Evolutionary conservation across 352 stramenopile species (phyloP).

Genomic region (Globisporangium cylindrosporum): DNA sequence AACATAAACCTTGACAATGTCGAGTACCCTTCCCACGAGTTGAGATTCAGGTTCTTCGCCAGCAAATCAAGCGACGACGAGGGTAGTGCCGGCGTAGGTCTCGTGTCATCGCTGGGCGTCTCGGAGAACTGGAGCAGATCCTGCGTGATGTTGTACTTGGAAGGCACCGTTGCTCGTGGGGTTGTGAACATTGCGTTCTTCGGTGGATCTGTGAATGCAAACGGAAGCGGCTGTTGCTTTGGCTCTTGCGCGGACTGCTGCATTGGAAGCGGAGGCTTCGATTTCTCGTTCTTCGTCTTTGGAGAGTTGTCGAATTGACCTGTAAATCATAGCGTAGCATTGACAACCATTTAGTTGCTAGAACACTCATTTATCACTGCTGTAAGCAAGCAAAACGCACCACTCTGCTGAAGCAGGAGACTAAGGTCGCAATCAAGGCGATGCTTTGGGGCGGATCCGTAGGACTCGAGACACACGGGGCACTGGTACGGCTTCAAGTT

Average conservation of each 20-base stretch:
- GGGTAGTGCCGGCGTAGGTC: conserved; percentile 18
- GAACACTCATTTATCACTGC: not conserved
- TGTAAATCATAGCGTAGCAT: not conserved
- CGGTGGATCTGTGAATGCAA: conserved; percentile 18
- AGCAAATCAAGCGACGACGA: conserved; percentile 28
- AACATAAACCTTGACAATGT: conserved; percentile 70
- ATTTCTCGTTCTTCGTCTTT: not conserved
- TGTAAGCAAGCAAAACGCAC: conserved; percentile 16
- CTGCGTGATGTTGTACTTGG: conserved; percentile 24
- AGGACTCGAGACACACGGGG: conserved; percentile 44
- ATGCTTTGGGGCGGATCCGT: conserved; percentile 40
- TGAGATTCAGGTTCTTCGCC: conserved; percentile 42
- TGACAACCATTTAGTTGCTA: not conserved
- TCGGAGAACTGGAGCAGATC: conserved; percentile 22
- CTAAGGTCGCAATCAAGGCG: conserved; percentile 55
- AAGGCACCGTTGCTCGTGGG: conserved; percentile 10
- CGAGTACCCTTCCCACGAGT: conserved; percentile 72
- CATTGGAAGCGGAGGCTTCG: not conserved
- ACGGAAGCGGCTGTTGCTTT: conserved; percentile 8
- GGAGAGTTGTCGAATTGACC: conserved; percentile 14
- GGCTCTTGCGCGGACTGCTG: not conserved
- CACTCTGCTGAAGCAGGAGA: conserved; percentile 54
- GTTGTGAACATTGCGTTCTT: conserved; percentile 20
- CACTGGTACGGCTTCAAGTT: conserved; percentile 40
- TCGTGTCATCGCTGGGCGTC: conserved; percentile 9